Evolutionary conservation across 176 grass and related monocot genomes (phyloP).

Genomic region (Pontederia crassipes): DNA sequence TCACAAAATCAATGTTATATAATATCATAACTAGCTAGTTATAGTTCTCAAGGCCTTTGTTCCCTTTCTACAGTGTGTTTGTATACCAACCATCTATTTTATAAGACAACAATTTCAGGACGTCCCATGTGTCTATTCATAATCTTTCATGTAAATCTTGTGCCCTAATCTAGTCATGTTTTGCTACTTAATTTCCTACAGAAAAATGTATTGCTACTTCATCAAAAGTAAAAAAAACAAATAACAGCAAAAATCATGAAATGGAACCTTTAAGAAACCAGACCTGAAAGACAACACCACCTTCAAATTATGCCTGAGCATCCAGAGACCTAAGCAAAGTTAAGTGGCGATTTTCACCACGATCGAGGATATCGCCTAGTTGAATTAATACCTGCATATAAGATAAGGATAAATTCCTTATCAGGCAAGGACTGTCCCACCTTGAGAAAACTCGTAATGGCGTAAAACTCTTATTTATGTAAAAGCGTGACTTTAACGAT

Average conservation of each 20-base stretch:
- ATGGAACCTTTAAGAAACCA: slow-evolving; percentile 1
- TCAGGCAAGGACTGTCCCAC: background rate
- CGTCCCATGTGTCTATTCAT: too few relatives aligned
- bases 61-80: too few relatives aligned
- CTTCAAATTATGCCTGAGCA: slow-evolving; percentile 57
- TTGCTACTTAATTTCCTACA: too few relatives aligned
- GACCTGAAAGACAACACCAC: slow-evolving; percentile 96
- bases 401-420: background rate
- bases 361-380: slow-evolving; percentile 91
- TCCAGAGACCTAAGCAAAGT: slow-evolving; percentile 61
- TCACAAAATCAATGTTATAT: too few relatives aligned
- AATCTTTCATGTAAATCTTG: too few relatives aligned
- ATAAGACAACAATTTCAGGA: too few relatives aligned
- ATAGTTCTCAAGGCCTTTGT: too few relatives aligned
- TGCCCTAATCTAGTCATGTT: too few relatives aligned
- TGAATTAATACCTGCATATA: slow-evolving; percentile 58
- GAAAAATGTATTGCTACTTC: background rate
- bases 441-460: background rate
- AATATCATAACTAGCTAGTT: too few relatives aligned
- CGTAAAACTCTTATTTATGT: background rate
- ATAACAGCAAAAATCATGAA: background rate
- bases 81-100: too few relatives aligned
- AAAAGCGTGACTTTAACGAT: too few relatives aligned
- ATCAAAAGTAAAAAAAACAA: background rate
- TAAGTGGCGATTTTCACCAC: slow-evolving; percentile 71